Evolutionary conservation across 306 rosid species (phyloP), one percentile per base, ranked within the genome.

Genomic region (Leucaena leucocephala): DNA sequence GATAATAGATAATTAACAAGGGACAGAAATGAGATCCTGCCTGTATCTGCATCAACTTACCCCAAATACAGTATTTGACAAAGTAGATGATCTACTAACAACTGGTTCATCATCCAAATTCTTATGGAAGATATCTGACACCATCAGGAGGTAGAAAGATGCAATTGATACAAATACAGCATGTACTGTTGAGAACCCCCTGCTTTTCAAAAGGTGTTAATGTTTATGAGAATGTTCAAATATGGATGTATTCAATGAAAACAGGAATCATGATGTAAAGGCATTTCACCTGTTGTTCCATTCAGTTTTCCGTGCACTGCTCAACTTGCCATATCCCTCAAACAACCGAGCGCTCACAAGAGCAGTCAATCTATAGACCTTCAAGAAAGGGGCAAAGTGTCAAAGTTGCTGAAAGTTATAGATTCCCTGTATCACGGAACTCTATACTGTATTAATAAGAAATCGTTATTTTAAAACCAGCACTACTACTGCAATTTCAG

Each of bases 111-210:
- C 87, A 39, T 76, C 83, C 54, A 84, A 84, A 78, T 76, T 85
- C 78, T 86, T 82, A 6, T 46, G 61, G 72, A 94, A 94, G 78
- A 88, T 75, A 86, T 87, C 90, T 21, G 98, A 94, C 48, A 89
- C 19, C 59, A 82, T 8, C 74, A 94, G 42, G 61, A 94, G 90
- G 88, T 92, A 90, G 77, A 88, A 71, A 38, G 98, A 92, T 40
- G 85, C 75, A 81, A 88, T 68, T 15, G 97, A 88, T 50, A 86
- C 97, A 57, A 90, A 84, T 71, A 94, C 65, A 64, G 98, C 98
- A 81, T 94, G 98, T 75, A 87, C 83, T 62, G 98, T 94, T 68
- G 98, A 94, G 90, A 94, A 84, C 48, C 98, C 98, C 92, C 98
- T 94, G 91, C 71, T 77, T 71, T 66, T 36, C 45, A 77, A 82